A percentile compares a stretch with the other conserved stretches of the same genome.
These are phyloP conservation scores for Trichosporon inkin DNA, from an alignment of 1,284 basidiomycete species.

Conservation along the genomic window DNA sequence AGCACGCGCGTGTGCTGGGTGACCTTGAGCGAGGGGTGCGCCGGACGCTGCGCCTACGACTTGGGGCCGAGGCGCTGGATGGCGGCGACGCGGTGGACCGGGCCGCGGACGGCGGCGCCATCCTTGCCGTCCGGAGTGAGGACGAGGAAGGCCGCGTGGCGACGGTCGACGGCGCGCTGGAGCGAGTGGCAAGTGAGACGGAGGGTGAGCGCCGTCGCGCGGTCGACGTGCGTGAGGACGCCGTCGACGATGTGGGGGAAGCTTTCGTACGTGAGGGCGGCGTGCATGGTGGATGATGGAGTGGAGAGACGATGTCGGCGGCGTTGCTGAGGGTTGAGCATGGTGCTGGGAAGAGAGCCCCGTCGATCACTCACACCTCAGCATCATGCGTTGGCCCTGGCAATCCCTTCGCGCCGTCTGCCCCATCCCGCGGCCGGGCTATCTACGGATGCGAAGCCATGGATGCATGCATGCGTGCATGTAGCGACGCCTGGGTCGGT, in stretches of 20 bases:
- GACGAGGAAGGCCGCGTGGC: neutral
- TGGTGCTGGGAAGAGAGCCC: neutral
- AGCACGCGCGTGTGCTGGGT: neutral
- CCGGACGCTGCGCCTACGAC: neutral
- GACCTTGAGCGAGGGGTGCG: neutral
- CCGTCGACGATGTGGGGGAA: slow-evolving; percentile 1
- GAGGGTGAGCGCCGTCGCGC: neutral
- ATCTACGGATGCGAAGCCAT: no score
- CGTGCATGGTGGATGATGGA: neutral
- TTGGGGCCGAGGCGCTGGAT: neutral
- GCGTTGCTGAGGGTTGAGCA: neutral
- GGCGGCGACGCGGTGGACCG: neutral
- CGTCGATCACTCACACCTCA: no score
- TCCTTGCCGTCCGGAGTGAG: neutral
- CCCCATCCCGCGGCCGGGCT: no score
- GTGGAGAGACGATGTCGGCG: neutral
- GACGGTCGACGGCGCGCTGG: neutral
- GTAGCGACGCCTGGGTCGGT: no score
- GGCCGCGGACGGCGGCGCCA: neutral
- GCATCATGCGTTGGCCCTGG: no score
- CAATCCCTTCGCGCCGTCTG: no score
- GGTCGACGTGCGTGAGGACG: neutral
- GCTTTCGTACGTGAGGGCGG: neutral
- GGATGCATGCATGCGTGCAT: no score
- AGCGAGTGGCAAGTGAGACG: neutral